A percentile compares a stretch with the other conserved stretches of the same genome.
Conservation (phyloP, 1,284 basidiomycete species). For the Naganishia albida region DNA sequence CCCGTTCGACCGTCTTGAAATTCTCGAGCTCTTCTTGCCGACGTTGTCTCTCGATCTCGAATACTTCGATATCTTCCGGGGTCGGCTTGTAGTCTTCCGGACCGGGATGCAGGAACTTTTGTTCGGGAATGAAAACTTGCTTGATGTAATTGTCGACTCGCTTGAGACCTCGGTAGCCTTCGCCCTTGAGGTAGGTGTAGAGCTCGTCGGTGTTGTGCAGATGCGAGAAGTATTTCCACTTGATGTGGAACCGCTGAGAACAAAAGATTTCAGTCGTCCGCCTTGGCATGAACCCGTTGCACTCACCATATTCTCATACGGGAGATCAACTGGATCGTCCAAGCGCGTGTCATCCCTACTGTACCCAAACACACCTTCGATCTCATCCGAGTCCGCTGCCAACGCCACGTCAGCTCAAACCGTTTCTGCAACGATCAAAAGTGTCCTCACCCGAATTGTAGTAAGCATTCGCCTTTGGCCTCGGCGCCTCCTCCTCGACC, state of each 20-base stretch:
- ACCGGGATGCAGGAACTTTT: slow-evolving; percentile 62
- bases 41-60: slow-evolving; percentile 85
- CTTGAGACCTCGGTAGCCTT: slow-evolving; percentile 90
- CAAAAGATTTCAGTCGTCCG: slow-evolving; percentile 22
- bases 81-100: slow-evolving; percentile 65
- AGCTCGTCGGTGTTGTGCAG: slow-evolving; percentile 96
- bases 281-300: background rate
- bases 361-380: slow-evolving; percentile 81
- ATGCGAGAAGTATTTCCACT: slow-evolving; percentile 93
- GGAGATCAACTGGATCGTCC: slow-evolving; percentile 73
- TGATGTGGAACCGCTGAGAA: slow-evolving; percentile 84
- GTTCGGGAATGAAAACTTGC: slow-evolving; percentile 67
- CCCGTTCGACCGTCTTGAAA: slow-evolving; percentile 88
- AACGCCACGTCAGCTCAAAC: background rate
- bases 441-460: slow-evolving; percentile 9
- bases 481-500: slow-evolving; percentile 68
- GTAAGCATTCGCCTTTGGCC: slow-evolving; percentile 67
- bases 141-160: slow-evolving; percentile 99
- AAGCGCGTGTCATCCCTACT: slow-evolving; percentile 75
- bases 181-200: slow-evolving; percentile 76
- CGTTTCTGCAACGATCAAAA: background rate
- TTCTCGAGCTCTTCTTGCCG: slow-evolving; percentile 85
- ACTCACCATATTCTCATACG: slow-evolving; percentile 80
- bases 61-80: slow-evolving; percentile 85
- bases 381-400: slow-evolving; percentile 63